phyloP scores from a whole-genome alignment of 257 asterid genomes.

The Solanum clarkiae region DNA sequence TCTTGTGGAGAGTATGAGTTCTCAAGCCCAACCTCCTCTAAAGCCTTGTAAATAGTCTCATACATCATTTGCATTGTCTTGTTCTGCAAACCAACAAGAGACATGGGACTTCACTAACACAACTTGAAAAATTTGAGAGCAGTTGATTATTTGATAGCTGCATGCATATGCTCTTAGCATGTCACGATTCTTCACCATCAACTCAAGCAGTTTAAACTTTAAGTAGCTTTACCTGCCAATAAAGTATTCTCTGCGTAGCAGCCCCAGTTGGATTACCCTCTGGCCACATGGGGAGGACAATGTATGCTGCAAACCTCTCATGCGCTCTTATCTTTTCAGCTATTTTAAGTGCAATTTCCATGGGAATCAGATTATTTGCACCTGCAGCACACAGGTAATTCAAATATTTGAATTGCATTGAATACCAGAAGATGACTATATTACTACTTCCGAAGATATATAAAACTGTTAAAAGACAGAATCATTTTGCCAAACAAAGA shows the following conservation, averaged over 20 bases:
- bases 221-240: conserved; percentile 72
- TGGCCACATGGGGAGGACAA: conserved; percentile 98
- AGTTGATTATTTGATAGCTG: background rate
- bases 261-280: conserved; percentile 98
- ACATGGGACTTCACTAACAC: background rate
- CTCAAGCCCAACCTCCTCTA: conserved; percentile 92
- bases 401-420: background rate
- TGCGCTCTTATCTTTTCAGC: conserved; percentile 78
- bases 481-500: background rate
- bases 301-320: conserved; percentile 85
- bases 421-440: background rate
- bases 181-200: background rate
- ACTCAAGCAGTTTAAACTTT: background rate
- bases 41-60: conserved; percentile 83
- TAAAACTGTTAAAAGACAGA: background rate
- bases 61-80: conserved; percentile 99
- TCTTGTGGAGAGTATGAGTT: conserved; percentile 74
- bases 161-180: background rate
- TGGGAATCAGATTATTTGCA: conserved; percentile 90
- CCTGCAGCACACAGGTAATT: conserved; percentile 29
- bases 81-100: conserved; percentile 32
- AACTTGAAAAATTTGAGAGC: background rate
- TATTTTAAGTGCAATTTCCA: conserved; percentile 88
- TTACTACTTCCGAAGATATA: background rate
- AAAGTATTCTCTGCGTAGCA: conserved; percentile 88